Base-by-base conservation (phyloP, 805 yeast genomes). In the Suhomyces sp. region DNA sequence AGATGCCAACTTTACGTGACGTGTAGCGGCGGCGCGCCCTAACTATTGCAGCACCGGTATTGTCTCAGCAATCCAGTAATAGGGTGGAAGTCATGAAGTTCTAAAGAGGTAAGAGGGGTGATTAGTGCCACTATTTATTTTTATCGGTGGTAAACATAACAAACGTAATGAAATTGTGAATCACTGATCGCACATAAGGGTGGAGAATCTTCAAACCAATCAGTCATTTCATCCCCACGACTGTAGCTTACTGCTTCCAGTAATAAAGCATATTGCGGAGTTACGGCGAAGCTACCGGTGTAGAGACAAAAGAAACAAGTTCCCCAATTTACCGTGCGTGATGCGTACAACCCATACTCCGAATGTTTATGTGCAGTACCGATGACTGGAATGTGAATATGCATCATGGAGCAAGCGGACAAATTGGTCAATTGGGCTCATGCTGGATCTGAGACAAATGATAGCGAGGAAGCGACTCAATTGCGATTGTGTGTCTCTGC, bases 271-370 rank as follows among this genome's bases (percentile, higher is more conserved):
- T 37, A 19, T 17, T 37, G 41, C 41, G 21, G 41, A 17, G 41
- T 22, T 37, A 17, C 41, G 41, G 41, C 41, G 41, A 37, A 2
- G 41, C 22, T 10, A 17, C 21, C 41, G 27, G 40, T 13, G 31
- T 24, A 22, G 43, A 21, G 33, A 9, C 33, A 53, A 37, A 41
- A 27, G 45, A 48, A 49, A 47, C 35, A 41, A 37, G 17, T 47
- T 40, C 50, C 35, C 22, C 10, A 20, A 47, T 47, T 40, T 47
- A 41, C 50, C 22, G 31, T 41, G 29, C 46, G 31, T 17, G 50
- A 45, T 47, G 50, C 50, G 50, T 47, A 47, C 46, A 39, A 37
- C 41, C 27, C 50, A 40, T 47, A 47, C 50, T 40, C 41, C 29
- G 46, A 2, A 3, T 44, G 22, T 22, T 12, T 15, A 12, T 29